Evolutionary conservation across 208 protist genomes (phyloP), one percentile per base, ranked within the genome.

Genomic region (Wallacemonas collosoma): DNA sequence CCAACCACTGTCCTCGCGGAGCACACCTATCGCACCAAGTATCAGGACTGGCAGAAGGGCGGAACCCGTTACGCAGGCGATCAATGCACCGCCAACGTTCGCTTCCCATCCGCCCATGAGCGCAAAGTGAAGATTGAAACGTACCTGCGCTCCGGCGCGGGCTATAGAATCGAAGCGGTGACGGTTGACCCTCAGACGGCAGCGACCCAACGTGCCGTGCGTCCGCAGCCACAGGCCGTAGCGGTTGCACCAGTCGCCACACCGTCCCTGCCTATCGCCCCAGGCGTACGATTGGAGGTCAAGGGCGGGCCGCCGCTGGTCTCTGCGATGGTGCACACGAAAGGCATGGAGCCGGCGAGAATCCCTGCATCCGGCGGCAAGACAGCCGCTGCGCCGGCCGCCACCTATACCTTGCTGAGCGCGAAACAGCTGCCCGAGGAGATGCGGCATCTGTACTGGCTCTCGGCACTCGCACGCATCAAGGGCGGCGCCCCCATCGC

Each of bases 41-140:
- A 87, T 75, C 70, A 90, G 67, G 91, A 96, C 75, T 96, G 91
- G 89, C 66, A 91, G 45, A 94, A 96, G 75, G 91, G 91, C 39
- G 91, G 91, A 53, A 96, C 91, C 9, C 88, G 91, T 2, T 96
- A 96, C 82, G 83, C 58, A 8, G 83, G 85, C 0, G 86, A 86
- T 38, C 80, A 91, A 67, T 69, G 73, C n/a, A 61, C 80, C 1
- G 66, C 89, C 2, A 96, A 96, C 68, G 82, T 96, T 0, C 86
- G 89, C 14, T 96, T 96, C 68, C 89, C 91, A 15, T 94, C 89
- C 38, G 91, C 80, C 7, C 72, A 81, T 36, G 88, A 94, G 53
- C 86, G 91, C 36, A 89, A 83, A 11, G 15, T 81, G n/a, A 91
- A 90, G 75, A 76, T 96, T 26, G 91, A 94, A 50, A 85, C 77